Evolutionary conservation across 768 basidiomycete species (phyloP).

Genomic region (Russula emetica): DNA sequence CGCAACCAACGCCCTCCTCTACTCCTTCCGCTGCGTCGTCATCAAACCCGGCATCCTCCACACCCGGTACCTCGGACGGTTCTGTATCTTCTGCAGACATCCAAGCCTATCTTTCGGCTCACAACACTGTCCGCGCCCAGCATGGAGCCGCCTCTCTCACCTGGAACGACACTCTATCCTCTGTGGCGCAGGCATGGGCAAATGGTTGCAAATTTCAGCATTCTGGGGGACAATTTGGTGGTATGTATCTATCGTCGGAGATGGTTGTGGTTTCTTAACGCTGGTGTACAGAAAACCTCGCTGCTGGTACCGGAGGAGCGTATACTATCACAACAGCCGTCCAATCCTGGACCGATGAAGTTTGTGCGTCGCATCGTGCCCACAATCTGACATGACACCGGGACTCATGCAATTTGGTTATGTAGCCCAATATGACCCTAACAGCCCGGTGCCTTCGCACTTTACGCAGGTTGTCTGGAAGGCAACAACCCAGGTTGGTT

Average conservation of each 20-base stretch:
- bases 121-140: constrained; percentile 58
- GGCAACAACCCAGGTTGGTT: constrained; percentile 56
- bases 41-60: constrained; percentile 13
- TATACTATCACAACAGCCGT: constrained; percentile 51
- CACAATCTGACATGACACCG: not conserved
- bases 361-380: constrained; percentile 41
- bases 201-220: constrained; percentile 64
- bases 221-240: constrained; percentile 62
- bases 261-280: not conserved
- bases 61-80: not conserved
- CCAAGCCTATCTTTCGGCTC: constrained; percentile 49
- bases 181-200: constrained; percentile 68
- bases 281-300: constrained; percentile 57
- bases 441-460: constrained; percentile 56
- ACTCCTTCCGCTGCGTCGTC: not conserved
- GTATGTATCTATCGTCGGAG: constrained; percentile 33
- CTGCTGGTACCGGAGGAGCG: constrained; percentile 58
- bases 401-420: not conserved
- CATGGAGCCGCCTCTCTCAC: constrained; percentile 62
- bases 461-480: constrained; percentile 82
- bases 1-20: constrained; percentile 8
- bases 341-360: constrained; percentile 64
- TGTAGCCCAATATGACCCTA: constrained; percentile 53
- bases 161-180: constrained; percentile 58
- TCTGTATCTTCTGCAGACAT: constrained; percentile 44